Base-by-base conservation (phyloP, 306 rosid genomes). In the Castanospermum australe region DNA sequence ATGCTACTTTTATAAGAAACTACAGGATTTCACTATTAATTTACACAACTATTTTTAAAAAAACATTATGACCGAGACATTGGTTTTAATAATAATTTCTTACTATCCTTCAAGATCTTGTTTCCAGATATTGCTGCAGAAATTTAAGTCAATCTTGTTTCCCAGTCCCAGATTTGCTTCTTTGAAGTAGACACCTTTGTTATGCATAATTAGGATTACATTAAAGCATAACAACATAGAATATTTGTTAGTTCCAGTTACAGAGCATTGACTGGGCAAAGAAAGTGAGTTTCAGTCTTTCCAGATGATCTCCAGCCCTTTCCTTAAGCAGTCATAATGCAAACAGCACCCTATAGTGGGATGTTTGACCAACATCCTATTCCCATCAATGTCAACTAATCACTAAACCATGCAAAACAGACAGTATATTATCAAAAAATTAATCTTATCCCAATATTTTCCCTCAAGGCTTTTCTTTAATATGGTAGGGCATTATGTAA, bases 1-100 rank as follows among this genome's bases (percentile, higher is more conserved):
- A 83, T 35, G 71, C 59, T 63, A 72, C 33, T n/a, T 14, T 9
- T 48, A n/a, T 79, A 56, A 13, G 20, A 42, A 84, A 51, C 45
- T 42, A 33, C 30, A 39, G 64, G 51, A 48, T 15, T 48, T 30
- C 8, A 57, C 44, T 55, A 75, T 22, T 10, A 60, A 39, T 57
- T 3, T 0, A 36, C 20, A 22, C 62, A 42, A 25, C 24, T 25
- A 22, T 11, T 71, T 62, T 50, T 24, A 17, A 35, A 59, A 38
- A 3, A 5, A 56, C 39, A 42, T 17, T 17, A 66, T 59, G 38
- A 45, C 14, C 14, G 4, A 12, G 10, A 68, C 20, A 50, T 39
- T 22, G 8, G 22, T 77, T 57, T 41, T 35, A 79, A 74, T 42
- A 73, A 42, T 22, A 59, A 30, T 72, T 28, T 67, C 82, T 54